phyloP scores from a whole-genome alignment of 805 yeast genomes.

The Candida wancherniae region DNA sequence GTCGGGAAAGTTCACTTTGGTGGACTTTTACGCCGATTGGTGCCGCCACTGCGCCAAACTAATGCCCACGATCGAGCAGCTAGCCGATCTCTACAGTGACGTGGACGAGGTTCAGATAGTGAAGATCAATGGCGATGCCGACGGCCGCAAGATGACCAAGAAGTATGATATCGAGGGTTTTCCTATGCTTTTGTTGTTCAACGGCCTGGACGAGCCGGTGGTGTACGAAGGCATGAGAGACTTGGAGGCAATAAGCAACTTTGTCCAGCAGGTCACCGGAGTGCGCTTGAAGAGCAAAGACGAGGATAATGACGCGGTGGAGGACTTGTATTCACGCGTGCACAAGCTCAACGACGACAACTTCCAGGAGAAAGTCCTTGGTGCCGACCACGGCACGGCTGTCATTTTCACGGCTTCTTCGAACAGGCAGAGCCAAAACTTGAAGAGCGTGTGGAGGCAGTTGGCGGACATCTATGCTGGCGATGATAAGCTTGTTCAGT shows the following conservation, averaged over 20 bases:
- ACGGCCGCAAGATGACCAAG: conserved; percentile 45
- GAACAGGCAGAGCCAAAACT: conserved; percentile 54
- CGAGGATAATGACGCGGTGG: conserved; percentile 6
- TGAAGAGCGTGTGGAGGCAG: conserved; percentile 47
- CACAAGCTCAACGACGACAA: conserved; percentile 18
- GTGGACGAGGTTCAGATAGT: conserved; percentile 42
- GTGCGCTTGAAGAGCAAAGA: conserved; percentile 15
- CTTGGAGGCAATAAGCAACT: conserved; percentile 46
- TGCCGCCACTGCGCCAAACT: conserved; percentile 62
- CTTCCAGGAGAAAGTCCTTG: conserved; percentile 39
- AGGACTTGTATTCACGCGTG: no score
- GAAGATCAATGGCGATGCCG: conserved; percentile 56
- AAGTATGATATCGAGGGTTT: conserved; percentile 54
- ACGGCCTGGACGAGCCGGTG: conserved; percentile 46
- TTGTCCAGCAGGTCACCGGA: conserved; percentile 39
- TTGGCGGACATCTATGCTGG: conserved; percentile 45
- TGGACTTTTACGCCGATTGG: conserved; percentile 61
- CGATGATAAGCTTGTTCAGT: conserved; percentile 33
- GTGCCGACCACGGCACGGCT: conserved; percentile 27
- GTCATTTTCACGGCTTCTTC: conserved; percentile 57
- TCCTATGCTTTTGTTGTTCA: conserved; percentile 61
- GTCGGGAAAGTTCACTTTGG: conserved; percentile 44
- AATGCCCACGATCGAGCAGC: conserved; percentile 39
- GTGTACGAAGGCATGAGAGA: conserved; percentile 55
- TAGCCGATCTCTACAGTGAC: conserved; percentile 27